Percentiles rank a stretch among this genome's conserved stretches.
These are phyloP conservation scores for Heterobasidion parviporum DNA, from an alignment of 1,284 basidiomycete genomes.

Conservation along the genomic window DNA sequence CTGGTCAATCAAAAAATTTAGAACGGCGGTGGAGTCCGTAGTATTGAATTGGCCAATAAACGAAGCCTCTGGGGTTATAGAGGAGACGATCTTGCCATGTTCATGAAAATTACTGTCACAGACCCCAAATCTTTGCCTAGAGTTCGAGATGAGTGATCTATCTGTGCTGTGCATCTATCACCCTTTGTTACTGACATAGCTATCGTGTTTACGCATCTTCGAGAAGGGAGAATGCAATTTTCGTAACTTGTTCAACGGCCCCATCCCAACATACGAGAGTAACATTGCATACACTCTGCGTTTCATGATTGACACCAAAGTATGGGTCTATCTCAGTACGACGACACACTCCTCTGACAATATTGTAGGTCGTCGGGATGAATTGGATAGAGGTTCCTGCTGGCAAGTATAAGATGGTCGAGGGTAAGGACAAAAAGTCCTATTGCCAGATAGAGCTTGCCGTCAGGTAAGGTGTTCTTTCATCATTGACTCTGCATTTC, in stretches of 20 bases:
- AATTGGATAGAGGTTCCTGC: constrained; percentile 92
- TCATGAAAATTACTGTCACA: constrained; percentile 74
- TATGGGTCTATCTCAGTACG: constrained; percentile 19
- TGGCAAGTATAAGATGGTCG: constrained; percentile 65
- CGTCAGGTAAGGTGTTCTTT: constrained; percentile 44
- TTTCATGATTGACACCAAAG: constrained; percentile 96
- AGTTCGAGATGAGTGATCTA: constrained; percentile 75
- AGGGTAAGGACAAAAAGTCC: constrained; percentile 55
- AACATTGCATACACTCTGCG: constrained; percentile 85
- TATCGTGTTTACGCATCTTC: constrained; percentile 59
- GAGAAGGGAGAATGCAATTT: constrained; percentile 78
- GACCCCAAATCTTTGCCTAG: constrained; percentile 75
- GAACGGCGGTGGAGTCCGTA: constrained; percentile 32
- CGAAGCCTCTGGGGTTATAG: constrained; percentile 82
- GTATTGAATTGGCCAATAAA: constrained; percentile 57
- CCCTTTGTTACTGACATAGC: not conserved
- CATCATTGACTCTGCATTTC: not conserved
- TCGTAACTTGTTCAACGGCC: constrained; percentile 56
- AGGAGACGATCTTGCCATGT: constrained; percentile 72
- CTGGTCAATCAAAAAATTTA: constrained; percentile 17
- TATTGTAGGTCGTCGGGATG: constrained; percentile 82
- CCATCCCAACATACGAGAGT: constrained; percentile 76
- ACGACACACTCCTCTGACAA: not conserved
- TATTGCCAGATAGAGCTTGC: constrained; percentile 83
- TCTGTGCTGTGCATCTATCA: not conserved